Evolutionary conservation across 2,329 filamentous ascomycete genomes (phyloP), one percentile per base, ranked within the genome.

Genomic region (Colletotrichum sp.): DNA sequence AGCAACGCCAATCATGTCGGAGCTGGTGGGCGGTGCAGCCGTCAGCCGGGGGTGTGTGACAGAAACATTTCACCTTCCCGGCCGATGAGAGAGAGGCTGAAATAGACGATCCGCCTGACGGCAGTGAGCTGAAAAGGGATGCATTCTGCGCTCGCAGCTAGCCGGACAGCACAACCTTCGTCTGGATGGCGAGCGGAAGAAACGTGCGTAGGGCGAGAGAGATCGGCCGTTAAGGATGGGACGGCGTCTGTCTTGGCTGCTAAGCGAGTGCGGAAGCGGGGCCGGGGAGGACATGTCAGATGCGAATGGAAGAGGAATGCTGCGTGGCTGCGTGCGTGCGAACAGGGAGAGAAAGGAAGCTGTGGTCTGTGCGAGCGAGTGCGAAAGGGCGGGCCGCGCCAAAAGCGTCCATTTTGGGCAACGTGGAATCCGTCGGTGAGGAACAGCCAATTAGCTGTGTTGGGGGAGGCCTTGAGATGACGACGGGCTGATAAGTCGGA

Each of bases 221-320:
- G 67, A 69, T 62, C 67, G 67, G 55, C 67, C 67, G 55, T 34
- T 63, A 26, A 44, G 34, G 57, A 70, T 44, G 24, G 21, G 57
- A 62, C n/a, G 26, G 66, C 52, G 49, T 34, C 52, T 24, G 59
- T 73, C 69, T 72, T 67, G 62, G 63, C 73, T 28, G 30, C 44
- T 76, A 73, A 68, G 70, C 73, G 73, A 68, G 70, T 76, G 73
- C 73, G 73, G 70, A 64, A 76, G 49, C 59, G 68, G 34, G 26
- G 44, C n/a, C 72, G 26, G 66, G 59, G 24, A 10, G 34, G 44
- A 28, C 52, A 26, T 24, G 57, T 24, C 49, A 26, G 63, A 62
- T 62, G 59, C 15, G 62, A n/a, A 21, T 32, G 26, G 52, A 57
- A 63, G 39, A 69, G 24, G 32, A 68, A 69, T 18, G 49, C 28